phyloP scores from a whole-genome alignment of 768 basidiomycete genomes.

The Lactifluus pinguis region DNA sequence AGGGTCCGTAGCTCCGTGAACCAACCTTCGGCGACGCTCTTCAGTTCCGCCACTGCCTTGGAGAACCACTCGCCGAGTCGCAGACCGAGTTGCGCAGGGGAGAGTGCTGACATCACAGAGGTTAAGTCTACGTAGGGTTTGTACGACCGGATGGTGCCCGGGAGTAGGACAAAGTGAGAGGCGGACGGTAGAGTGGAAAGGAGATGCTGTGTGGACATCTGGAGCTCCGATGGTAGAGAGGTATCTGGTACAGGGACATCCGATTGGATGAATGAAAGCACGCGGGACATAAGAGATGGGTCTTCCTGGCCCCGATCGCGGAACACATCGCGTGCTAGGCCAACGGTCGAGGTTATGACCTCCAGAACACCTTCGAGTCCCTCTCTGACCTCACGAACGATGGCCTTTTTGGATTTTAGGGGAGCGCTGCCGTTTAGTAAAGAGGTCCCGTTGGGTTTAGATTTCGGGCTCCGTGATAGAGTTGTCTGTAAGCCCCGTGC shows the following conservation, averaged over 20 bases:
- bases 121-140: conserved; percentile 76
- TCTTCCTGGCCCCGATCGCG: conserved; percentile 27
- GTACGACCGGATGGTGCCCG: conserved; percentile 60
- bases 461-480: conserved; percentile 21
- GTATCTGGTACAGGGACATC: conserved; percentile 28
- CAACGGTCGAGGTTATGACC: conserved; percentile 49
- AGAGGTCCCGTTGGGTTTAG: conserved; percentile 4
- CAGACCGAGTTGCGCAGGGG: conserved; percentile 34
- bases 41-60: conserved; percentile 39
- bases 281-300: conserved; percentile 42
- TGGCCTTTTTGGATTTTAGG: conserved; percentile 26
- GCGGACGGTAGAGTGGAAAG: conserved; percentile 73
- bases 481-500: conserved; percentile 43
- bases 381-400: conserved; percentile 45
- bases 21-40: conserved; percentile 43
- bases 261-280: conserved; percentile 56
- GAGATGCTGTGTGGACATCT: conserved; percentile 57
- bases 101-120: conserved; percentile 46
- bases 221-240: conserved; percentile 41
- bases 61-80: conserved; percentile 59
- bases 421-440: conserved; percentile 5
- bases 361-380: conserved; percentile 44
- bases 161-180: conserved; percentile 71
- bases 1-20: conserved; percentile 48
- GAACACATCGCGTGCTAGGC: conserved; percentile 50